These are phyloP conservation scores for Penicillium manginii DNA, from an alignment of 495 filamentous ascomycete species.

Conservation along the genomic window DNA sequence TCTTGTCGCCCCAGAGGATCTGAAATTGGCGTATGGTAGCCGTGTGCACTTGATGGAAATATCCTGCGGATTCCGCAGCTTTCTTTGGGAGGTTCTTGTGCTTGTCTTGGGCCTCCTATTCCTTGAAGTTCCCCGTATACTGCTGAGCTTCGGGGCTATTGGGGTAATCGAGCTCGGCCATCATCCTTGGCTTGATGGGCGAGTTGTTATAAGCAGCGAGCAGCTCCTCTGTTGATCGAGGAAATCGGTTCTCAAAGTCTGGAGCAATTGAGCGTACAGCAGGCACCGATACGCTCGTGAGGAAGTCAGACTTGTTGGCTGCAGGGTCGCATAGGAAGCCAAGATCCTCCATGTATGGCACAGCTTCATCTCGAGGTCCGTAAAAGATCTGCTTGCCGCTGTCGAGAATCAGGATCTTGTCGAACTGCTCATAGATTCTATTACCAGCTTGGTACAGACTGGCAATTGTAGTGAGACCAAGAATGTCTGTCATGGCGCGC, in stretches of 20 bases:
- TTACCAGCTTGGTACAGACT: constrained; percentile 67
- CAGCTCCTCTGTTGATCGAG: constrained; percentile 45
- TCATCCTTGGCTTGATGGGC: not conserved
- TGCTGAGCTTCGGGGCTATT: too few relatives aligned
- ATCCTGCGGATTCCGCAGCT: too few relatives aligned
- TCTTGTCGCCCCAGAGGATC: constrained; percentile 59
- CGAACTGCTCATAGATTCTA: constrained; percentile 62
- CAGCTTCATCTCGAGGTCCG: constrained; percentile 59
- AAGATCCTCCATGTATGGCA: constrained; percentile 65
- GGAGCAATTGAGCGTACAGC: constrained; percentile 62
- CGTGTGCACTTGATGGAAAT: constrained; percentile 34
- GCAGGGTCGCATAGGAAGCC: constrained; percentile 68
- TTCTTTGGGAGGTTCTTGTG: too few relatives aligned
- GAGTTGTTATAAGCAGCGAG: constrained; percentile 45
- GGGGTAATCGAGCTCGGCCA: not conserved
- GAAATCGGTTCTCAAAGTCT: constrained; percentile 52
- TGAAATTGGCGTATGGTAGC: constrained; percentile 48
- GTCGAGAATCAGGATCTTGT: constrained; percentile 70
- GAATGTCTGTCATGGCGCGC: constrained; percentile 48
- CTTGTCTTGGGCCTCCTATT: constrained; percentile 43
- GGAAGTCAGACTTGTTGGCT: constrained; percentile 55
- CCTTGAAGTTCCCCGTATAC: too few relatives aligned
- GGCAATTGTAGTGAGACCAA: constrained; percentile 49
- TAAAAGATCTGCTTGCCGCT: constrained; percentile 65
- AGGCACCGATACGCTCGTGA: constrained; percentile 73